Evolutionary conservation across 345 rosid species (phyloP).

Genomic region (Hypericum perforatum): DNA sequence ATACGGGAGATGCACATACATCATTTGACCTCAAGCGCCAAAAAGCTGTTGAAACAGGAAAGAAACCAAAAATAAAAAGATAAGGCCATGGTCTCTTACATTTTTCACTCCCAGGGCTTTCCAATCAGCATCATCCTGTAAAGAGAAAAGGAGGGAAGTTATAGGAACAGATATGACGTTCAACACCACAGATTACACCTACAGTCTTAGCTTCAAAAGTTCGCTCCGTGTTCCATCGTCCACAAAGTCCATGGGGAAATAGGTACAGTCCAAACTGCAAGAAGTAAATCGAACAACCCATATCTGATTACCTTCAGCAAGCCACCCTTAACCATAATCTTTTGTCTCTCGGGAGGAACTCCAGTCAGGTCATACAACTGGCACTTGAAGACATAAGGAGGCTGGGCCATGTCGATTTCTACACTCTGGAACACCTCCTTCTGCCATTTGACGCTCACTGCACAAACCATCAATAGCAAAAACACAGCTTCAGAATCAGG

Average conservation of each 20-base stretch:
- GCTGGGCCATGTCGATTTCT: conserved; percentile 69
- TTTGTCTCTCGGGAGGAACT: conserved; percentile 94
- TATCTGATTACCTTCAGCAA: conserved; percentile 55
- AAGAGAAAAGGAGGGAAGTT: conserved; percentile 10
- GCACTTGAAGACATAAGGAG: conserved; percentile 82
- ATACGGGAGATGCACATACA: background rate
- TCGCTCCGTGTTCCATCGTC: background rate
- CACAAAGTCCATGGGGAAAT: background rate
- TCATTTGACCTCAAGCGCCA: conserved; percentile 1
- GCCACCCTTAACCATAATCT: conserved; percentile 97
- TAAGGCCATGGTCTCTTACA: conserved; percentile 28
- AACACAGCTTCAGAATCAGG: background rate
- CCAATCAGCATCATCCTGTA: conserved; percentile 96
- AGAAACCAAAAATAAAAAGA: background rate
- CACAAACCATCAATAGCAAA: conserved; percentile 5
- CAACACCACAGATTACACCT: too few relatives aligned
- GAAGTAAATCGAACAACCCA: conserved; percentile 1
- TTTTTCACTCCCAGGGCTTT: conserved; percentile 63
- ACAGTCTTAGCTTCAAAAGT: too few relatives aligned
- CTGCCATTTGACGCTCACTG: conserved; percentile 95
- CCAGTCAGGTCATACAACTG: conserved; percentile 86
- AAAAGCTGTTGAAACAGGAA: background rate
- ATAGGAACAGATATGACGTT: conserved; percentile 3
- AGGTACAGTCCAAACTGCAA: background rate
- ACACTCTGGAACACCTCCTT: conserved; percentile 71